phyloP scores from a whole-genome alignment of 306 rosid species.

The Citrullus colocynthis region DNA sequence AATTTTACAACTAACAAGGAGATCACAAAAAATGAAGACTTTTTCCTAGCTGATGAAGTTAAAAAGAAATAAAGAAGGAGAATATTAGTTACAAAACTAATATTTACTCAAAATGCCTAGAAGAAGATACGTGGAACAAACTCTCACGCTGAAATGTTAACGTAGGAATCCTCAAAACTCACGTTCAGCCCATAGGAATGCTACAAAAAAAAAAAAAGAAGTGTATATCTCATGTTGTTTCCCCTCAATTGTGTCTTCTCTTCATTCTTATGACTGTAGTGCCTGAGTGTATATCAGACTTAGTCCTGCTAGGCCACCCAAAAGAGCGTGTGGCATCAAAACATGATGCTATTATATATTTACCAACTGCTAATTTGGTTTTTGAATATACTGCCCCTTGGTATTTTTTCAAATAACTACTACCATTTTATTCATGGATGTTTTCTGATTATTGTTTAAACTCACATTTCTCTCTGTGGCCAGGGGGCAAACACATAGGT shows the following conservation, averaged over 20 bases:
- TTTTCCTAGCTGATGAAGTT: too few relatives aligned
- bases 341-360: neutral
- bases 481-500: conserved; percentile 92
- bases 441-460: neutral
- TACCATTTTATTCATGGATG: neutral
- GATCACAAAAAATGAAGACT: too few relatives aligned
- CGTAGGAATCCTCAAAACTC: neutral
- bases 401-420: neutral
- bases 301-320: too few relatives aligned
- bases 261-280: neutral
- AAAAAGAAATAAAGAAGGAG: too few relatives aligned
- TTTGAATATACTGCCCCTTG: neutral
- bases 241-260: neutral
- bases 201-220: neutral
- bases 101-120: too few relatives aligned
- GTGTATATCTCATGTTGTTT: neutral
- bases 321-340: neutral
- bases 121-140: too few relatives aligned
- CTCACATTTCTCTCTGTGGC: conserved; percentile 18
- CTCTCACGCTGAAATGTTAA: too few relatives aligned
- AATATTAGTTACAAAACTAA: too few relatives aligned
- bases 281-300: too few relatives aligned
- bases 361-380: neutral
- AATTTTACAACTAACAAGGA: too few relatives aligned
- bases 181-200: neutral